Evolutionary conservation across 2,329 filamentous ascomycete genomes (phyloP), one percentile per base, ranked within the genome.

Genomic region (Scopulariopsis brevicaulis): DNA sequence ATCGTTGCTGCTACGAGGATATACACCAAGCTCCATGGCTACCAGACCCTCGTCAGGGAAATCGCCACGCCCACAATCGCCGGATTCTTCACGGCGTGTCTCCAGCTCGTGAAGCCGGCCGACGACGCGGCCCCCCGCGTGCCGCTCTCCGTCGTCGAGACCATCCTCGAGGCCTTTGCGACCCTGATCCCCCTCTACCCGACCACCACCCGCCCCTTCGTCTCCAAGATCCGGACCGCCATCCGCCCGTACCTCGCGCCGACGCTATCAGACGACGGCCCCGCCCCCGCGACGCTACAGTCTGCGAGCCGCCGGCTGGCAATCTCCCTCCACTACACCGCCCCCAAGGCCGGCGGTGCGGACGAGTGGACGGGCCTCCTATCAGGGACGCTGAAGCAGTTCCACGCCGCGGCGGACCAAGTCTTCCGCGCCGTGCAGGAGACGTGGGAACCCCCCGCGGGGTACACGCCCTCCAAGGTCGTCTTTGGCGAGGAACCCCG

Each of bases 1-100:
- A 76, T 96, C 55, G 81, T 94, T 61, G 83, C 89, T 15, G 74
- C 96, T 61, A 88, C 89, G 22, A 86, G 88, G 66, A 91, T 96
- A 64, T 96, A 94, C 73, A 80, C 84, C 63, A 80, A 94, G 40
- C 87, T 92, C 48, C 89, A 91, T 66, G 83, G 86, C 43, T 91
- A 91, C 67, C 89, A 87, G 60, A 94, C 90, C 10, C 77, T 96
- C 57, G 78, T 93, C 52, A 82, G 93, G 64, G 92, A 96, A 68
- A 89, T 96, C 60, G 92, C 89, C 1, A 96, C 91, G 0, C 90
- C 90, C 2, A 89, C 84, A 3, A 74, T 96, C 22, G 84, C 89
- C 1, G 74, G 80, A 1, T 96, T 93, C 65, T 79, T 92, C 53
- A 84, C 82, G 0, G 78, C 86, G 3, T 90, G 87, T 64, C 71